Base-by-base conservation (phyloP, 208 protist species). In the Crithidia brevicula region DNA sequence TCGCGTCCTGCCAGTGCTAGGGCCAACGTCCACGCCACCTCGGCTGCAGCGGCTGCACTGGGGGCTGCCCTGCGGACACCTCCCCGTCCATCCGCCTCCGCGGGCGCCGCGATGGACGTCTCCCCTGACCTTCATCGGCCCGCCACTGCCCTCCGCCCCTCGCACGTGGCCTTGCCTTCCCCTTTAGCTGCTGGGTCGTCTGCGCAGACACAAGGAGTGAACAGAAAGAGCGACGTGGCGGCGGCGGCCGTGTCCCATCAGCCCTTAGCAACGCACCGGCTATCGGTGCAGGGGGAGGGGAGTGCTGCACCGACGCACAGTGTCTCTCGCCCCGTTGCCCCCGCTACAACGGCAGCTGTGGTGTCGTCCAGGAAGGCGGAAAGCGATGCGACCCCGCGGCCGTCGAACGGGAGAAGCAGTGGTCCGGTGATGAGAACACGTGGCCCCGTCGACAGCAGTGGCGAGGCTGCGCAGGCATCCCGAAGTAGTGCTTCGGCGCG, bases 31-130 rank as follows among this genome's bases (percentile, higher is more conserved):
- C 7, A 2, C 10, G 53, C 53, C 22, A 46, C 53, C 53, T 47
- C 53, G 20, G 16, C 53, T 9, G 53, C 56, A 1, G 54, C 30
- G 7, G 54, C 54, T 4, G 58, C 58, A 0, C 16, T 64, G 2
- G 43, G 28, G 3, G 58, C 58, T 20, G 43, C 58, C 43, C 43
- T 64, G 43, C 58, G 58, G n/a, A 64, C 58, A 1, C 58, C 58
- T 4, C 58, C 43, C 27, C 58, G 58, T 20, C 58, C 46, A 20
- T 50, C 56, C 40, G 40, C 50, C 6, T 30, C 34, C 3, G 7
- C 36, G 11, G 33, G 34, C 6, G 22, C 22, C 22, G n/a, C 36
- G 11, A 13, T 33, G 1, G 31, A 38, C 31, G 6, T 7, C 2
- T 58, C 31, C 3, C n/a, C n/a, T n/a, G 53, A 60, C n/a, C 30